Base-by-base conservation (phyloP, 306 rosid species). In the Lablab purpureus region DNA sequence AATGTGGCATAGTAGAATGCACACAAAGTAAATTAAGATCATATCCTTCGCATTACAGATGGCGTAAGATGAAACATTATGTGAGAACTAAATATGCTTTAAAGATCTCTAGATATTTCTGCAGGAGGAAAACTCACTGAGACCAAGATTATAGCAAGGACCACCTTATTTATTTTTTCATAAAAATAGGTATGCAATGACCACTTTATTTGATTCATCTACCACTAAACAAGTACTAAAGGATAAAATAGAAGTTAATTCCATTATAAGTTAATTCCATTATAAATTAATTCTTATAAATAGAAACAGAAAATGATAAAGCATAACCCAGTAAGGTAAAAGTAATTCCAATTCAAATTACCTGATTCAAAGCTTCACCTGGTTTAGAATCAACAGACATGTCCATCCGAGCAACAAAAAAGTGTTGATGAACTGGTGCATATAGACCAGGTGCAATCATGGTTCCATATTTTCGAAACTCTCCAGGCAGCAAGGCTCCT, bases 321-420 rank as follows among this genome's bases (percentile, higher is more conserved):
- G n/a, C 32, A 79, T 41, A 51, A 69, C 28, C 18, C 5, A 27
- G 65, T 12, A 36, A 40, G 18, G 46, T 54, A 49, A 74, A 71
- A 69, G 70, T 18, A 71, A 56, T 55, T 15, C 37, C 37, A 66
- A 65, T 56, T 72, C 40, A 79, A 51, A 32, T 32, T 83, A 91
- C 98, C 97, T 94, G 98, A 89, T 94, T 94, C 85, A 86, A 81
- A 80, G 96, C 88, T 83, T 94, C 98, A 72, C 98, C 96, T 46
- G 97, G 96, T 85, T 85, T 94, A 87, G 97, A 94, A 87, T 94
- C 98, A 74, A 94, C 94, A 70, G 98, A 94, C 97, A 94, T 91
- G 85, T 91, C 93, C 97, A 93, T 91, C 60, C 97, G 98, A 72
- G 97, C 95, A 85, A 93, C 97, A 70, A 94, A 94, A 37, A 94